Evolutionary conservation across 371 early-diverging fungal genomes (phyloP).

Genomic region (Mucor racemosus): DNA sequence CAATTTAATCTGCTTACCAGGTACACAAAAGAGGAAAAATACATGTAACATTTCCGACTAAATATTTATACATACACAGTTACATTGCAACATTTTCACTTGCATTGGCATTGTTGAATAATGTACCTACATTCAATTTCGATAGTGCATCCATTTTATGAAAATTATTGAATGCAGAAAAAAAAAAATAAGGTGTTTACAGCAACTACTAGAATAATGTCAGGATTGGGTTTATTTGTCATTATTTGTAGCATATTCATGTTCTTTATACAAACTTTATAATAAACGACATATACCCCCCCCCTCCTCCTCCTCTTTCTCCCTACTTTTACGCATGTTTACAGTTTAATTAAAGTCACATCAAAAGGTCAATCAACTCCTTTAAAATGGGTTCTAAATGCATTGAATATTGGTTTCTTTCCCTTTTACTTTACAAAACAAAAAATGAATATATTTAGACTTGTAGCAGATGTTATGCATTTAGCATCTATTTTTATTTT

Average conservation of each 20-base stretch:
- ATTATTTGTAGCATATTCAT: not conserved
- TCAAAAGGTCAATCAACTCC: not conserved
- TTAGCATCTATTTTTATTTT: slow-evolving; percentile 93
- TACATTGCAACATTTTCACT: not conserved
- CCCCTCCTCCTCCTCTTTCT: not conserved
- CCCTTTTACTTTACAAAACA: slow-evolving; percentile 1
- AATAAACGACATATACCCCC: not conserved
- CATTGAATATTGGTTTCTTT: slow-evolving; percentile 1
- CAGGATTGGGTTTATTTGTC: not conserved
- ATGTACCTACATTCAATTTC: not conserved
- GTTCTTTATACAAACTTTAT: not conserved
- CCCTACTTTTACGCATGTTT: not conserved
- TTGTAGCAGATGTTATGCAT: slow-evolving; percentile 94
- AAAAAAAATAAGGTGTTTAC: not conserved
- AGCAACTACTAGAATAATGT: not conserved
- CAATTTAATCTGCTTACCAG: not conserved
- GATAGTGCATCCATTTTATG: not conserved
- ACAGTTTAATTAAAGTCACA: not conserved
- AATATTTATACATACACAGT: not conserved
- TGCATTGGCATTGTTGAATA: not conserved
- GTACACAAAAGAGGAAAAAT: not conserved
- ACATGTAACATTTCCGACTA: not conserved
- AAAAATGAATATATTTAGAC: slow-evolving; percentile 90
- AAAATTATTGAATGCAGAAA: not conserved
- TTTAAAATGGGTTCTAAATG: slow-evolving; percentile 1